Evolutionary conservation across 164 flowering plant genomes (phyloP).

Genomic region (Buxus sempervirens): DNA sequence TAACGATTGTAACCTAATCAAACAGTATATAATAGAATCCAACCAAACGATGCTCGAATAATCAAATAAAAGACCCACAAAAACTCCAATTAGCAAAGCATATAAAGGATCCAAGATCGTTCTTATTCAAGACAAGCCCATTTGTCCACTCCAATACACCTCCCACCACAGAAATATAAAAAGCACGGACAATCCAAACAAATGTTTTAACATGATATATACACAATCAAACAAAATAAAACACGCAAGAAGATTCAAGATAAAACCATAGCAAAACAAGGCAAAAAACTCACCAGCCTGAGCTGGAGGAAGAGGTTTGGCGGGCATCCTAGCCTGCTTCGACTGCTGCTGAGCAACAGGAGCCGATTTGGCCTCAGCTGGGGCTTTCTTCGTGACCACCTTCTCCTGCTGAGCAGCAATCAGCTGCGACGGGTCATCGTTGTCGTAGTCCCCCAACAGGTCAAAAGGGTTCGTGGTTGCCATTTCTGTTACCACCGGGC

Average conservation of each 20-base stretch:
- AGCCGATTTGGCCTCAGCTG: constrained; percentile 6
- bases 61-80: too few relatives aligned
- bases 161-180: background rate
- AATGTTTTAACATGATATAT: background rate
- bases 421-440: constrained; percentile 45
- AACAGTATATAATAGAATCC: background rate
- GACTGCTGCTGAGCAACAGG: constrained; percentile 24
- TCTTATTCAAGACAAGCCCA: background rate
- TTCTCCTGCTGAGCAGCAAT: constrained; percentile 29
- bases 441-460: constrained; percentile 43
- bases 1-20: too few relatives aligned
- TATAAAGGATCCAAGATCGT: background rate
- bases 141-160: background rate
- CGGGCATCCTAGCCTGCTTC: constrained; percentile 50
- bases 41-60: background rate
- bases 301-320: constrained; percentile 75
- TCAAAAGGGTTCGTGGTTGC: constrained; percentile 52
- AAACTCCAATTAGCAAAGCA: too few relatives aligned
- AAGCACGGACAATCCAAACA: background rate
- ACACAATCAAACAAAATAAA: background rate
- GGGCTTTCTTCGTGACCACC: constrained; percentile 26
- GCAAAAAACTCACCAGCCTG: constrained; percentile 58
- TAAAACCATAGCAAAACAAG: background rate
- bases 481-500: constrained; percentile 26
- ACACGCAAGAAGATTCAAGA: background rate